Conservation (phyloP, 2,329 filamentous ascomycete species). For the Tolypocladium ovalisporum region DNA sequence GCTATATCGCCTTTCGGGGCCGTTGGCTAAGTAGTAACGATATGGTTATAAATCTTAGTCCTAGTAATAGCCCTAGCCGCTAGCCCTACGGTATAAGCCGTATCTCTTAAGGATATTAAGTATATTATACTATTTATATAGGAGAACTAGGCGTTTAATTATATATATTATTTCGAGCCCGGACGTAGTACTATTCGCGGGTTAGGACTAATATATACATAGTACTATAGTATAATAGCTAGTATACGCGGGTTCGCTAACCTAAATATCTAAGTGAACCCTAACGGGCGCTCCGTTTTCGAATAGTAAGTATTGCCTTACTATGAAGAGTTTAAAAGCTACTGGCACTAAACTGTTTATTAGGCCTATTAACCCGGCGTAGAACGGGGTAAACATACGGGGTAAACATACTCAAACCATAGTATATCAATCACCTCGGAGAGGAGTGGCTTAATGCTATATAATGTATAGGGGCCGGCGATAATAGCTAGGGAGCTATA, state of each 20-base stretch:
- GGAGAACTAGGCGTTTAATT: slow-evolving; percentile 23
- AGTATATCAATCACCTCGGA: slow-evolving; percentile 37
- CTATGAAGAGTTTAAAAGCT: too few species aligned
- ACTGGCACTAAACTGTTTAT: background rate
- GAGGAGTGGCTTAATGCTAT: slow-evolving; percentile 33
- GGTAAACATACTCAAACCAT: slow-evolving; percentile 37
- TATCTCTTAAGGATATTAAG: slow-evolving; percentile 37
- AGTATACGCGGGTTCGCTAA: slow-evolving; percentile 44
- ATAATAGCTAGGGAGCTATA: slow-evolving; percentile 39
- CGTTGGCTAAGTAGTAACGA: background rate
- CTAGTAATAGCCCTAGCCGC: slow-evolving; percentile 5
- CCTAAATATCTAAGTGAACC: slow-evolving; percentile 14
- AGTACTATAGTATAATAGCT: slow-evolving; percentile 45
- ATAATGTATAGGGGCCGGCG: slow-evolving; percentile 40
- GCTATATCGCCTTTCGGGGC: background rate
- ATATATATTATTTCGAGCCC: slow-evolving; percentile 10
- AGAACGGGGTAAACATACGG: too few species aligned
- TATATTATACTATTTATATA: slow-evolving; percentile 50
- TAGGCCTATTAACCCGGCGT: slow-evolving; percentile 17
- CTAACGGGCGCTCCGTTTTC: slow-evolving; percentile 30
- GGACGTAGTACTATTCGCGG: background rate
- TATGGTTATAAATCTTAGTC: background rate
- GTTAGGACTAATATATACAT: background rate
- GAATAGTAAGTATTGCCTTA: slow-evolving; percentile 29
- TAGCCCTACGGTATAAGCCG: slow-evolving; percentile 13